These are phyloP conservation scores for Spironucleus salmonicida DNA, from an alignment of 208 protist species.

Conservation along the genomic window DNA sequence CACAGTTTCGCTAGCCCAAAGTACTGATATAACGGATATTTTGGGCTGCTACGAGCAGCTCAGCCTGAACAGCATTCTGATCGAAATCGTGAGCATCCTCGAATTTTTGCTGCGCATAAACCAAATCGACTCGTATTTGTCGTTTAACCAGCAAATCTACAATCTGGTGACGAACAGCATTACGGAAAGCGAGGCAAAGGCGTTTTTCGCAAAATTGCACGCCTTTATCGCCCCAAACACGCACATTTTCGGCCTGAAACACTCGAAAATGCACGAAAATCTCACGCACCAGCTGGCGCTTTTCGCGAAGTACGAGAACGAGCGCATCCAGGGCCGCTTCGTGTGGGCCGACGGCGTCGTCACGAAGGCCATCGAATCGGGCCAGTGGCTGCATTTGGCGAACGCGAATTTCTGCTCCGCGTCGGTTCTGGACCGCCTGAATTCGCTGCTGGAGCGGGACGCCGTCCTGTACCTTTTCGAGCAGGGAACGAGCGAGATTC, in stretches of 20 bases:
- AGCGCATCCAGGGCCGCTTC: slow-evolving; percentile 67
- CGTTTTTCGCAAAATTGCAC: too few species aligned
- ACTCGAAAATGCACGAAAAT: background rate
- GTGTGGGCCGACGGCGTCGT: slow-evolving; percentile 96
- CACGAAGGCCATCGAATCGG: slow-evolving; percentile 64
- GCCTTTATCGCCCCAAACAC: too few species aligned
- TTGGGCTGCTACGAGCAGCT: too few species aligned
- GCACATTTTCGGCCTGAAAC: background rate
- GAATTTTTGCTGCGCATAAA: too few species aligned
- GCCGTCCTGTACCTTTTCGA: slow-evolving; percentile 55
- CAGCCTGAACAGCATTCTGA: too few species aligned
- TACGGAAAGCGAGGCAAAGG: too few species aligned
- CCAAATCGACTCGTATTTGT: too few species aligned
- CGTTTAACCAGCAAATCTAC: too few species aligned
- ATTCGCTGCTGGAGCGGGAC: slow-evolving; percentile 91
- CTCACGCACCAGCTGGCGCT: background rate
- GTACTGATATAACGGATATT: too few species aligned
- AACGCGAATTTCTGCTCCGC: slow-evolving; percentile 96
- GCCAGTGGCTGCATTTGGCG: slow-evolving; percentile 94
- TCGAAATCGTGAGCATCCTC: too few species aligned
- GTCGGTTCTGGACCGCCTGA: slow-evolving; percentile 95
- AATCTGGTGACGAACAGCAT: too few species aligned
- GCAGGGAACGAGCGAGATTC: slow-evolving; percentile 57
- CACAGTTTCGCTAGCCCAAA: too few species aligned
- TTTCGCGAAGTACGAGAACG: background rate